A percentile compares a stretch with the other conserved stretches of the same genome.
Conservation (phyloP, 2,329 filamentous ascomycete species). For the Aspergillus latus region DNA sequence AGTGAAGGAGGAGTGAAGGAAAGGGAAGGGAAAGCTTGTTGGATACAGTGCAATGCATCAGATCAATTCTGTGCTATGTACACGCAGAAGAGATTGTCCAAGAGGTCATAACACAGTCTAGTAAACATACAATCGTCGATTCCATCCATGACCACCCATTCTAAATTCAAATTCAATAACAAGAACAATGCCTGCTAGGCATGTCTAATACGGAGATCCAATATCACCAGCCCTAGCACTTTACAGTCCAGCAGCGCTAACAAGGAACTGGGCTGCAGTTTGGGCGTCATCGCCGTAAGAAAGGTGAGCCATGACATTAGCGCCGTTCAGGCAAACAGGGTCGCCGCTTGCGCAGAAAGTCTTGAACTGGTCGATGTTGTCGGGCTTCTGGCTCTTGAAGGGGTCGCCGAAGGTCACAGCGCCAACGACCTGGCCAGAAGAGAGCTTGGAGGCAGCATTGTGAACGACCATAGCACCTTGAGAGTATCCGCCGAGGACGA, state of each 20-base stretch:
- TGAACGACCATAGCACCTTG: constrained; percentile 39
- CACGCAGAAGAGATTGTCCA: too few relatives aligned
- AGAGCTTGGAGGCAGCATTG: constrained; percentile 31
- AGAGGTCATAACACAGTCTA: neutral
- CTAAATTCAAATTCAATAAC: neutral
- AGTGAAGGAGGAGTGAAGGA: too few relatives aligned
- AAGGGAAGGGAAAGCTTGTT: neutral
- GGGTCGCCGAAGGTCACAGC: constrained; percentile 51
- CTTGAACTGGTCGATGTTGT: constrained; percentile 46
- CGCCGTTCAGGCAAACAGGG: constrained; percentile 51
- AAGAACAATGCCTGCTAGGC: neutral
- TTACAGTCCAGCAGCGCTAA: constrained; percentile 25
- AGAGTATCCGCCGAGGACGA: constrained; percentile 37
- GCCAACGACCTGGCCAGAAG: constrained; percentile 38
- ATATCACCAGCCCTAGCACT: too few relatives aligned
- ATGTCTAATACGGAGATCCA: too few relatives aligned
- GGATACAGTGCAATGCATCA: neutral
- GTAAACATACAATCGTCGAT: neutral
- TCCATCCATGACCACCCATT: neutral
- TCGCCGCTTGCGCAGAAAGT: constrained; percentile 54
- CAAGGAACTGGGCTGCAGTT: constrained; percentile 41
- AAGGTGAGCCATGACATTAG: constrained; percentile 44
- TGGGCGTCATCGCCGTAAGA: constrained; percentile 40
- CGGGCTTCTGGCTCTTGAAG: constrained; percentile 40
- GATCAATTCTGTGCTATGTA: neutral